Evolutionary conservation across 108 stramenopile species (phyloP).

Genomic region (Nitzschia palea): DNA sequence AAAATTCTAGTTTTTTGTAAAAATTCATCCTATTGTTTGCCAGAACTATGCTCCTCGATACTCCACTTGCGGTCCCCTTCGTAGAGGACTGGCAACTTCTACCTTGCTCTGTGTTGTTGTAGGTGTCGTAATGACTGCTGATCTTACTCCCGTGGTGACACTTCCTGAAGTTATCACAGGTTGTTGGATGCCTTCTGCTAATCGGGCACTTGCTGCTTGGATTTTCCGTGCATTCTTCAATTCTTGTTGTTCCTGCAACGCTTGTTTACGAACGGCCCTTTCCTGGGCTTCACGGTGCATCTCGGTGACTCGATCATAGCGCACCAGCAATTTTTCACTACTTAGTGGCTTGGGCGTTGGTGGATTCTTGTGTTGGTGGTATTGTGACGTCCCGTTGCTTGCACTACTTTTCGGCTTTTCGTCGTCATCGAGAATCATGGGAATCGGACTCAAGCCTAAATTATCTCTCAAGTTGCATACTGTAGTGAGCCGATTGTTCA

Average conservation of each 20-base stretch:
- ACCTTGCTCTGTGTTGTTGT: no score
- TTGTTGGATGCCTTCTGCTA: no score
- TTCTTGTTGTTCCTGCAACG: slow-evolving; percentile 11
- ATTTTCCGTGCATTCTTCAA: slow-evolving; percentile 37
- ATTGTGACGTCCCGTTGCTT: not conserved
- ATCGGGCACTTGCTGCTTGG: slow-evolving; percentile 20
- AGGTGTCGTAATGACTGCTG: no score
- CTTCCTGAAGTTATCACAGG: no score
- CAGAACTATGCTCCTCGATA: no score
- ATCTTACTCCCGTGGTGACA: no score
- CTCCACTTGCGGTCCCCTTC: no score
- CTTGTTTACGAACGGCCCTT: slow-evolving; percentile 29
- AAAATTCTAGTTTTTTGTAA: no score
- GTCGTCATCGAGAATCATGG: slow-evolving; percentile 2
- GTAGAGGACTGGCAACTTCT: no score
- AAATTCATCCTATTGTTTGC: no score
- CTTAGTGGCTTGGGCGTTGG: slow-evolving; percentile 12
- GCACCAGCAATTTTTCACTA: slow-evolving; percentile 36
- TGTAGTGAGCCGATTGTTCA: slow-evolving; percentile 83
- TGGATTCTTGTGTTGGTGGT: not conserved
- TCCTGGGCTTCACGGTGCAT: slow-evolving; percentile 36
- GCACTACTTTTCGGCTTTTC: not conserved
- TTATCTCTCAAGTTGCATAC: slow-evolving; percentile 89
- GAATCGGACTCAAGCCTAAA: slow-evolving; percentile 59
- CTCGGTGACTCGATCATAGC: slow-evolving; percentile 51